These are phyloP conservation scores for Xylaria acuta DNA, from an alignment of 495 filamentous ascomycete genomes.

Conservation along the genomic window DNA sequence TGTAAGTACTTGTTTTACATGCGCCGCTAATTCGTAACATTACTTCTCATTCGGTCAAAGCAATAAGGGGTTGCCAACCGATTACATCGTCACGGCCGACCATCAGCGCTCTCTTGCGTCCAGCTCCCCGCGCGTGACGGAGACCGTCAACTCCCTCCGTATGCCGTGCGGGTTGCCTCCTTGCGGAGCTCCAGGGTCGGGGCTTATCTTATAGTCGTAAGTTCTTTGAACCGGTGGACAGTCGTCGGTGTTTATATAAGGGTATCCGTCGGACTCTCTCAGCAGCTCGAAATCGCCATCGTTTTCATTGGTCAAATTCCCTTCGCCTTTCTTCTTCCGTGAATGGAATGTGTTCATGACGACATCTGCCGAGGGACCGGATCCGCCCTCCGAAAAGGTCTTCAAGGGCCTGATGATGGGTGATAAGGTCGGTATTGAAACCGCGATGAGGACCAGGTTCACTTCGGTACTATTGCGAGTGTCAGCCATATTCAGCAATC, in stretches of 20 bases:
- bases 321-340: neutral
- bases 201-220: neutral
- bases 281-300: neutral
- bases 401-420: neutral
- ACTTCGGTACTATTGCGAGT: neutral
- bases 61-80: neutral
- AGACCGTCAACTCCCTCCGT: neutral
- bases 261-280: neutral
- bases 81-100: neutral
- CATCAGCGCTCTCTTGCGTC: neutral
- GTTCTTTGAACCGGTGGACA: neutral
- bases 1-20: neutral
- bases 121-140: neutral
- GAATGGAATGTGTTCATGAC: conserved; percentile 10
- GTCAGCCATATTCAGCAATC: neutral
- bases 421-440: conserved; percentile 10
- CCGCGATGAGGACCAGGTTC: neutral
- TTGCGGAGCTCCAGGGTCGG: neutral
- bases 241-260: neutral
- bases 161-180: neutral
- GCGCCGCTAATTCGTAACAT: neutral
- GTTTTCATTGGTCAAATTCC: neutral
- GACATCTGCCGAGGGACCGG: neutral
- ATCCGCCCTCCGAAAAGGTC: neutral
- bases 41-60: neutral